A percentile compares a stretch with the other conserved stretches of the same genome.
Evolutionary conservation across 1,284 basidiomycete species (phyloP).

Genomic region (Puccinia coronata): DNA sequence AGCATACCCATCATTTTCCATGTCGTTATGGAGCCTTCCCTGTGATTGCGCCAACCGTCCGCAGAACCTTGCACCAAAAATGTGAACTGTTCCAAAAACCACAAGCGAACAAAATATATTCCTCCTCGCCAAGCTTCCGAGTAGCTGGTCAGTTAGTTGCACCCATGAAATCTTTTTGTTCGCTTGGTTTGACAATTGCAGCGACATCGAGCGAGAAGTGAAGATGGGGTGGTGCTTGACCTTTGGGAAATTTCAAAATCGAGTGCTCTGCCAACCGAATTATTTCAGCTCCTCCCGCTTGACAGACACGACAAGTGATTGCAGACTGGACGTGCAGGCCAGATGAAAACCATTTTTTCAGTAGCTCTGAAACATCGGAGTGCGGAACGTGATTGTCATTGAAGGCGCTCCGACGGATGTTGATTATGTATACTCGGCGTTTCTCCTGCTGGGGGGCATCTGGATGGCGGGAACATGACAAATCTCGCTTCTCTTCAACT

Average conservation of each 20-base stretch:
- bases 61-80: conserved; percentile 19
- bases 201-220: conserved; percentile 13
- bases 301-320: background rate
- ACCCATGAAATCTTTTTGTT: background rate
- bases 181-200: background rate
- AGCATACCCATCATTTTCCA: too few species aligned
- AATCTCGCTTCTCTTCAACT: background rate
- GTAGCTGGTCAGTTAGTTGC: background rate
- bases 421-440: background rate
- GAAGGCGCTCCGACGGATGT: background rate
- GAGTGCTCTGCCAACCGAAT: background rate
- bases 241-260: background rate
- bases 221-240: background rate
- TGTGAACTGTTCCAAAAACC: conserved; percentile 14
- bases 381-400: background rate
- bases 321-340: background rate
- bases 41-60: too few species aligned
- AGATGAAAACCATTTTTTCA: background rate
- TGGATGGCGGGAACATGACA: background rate
- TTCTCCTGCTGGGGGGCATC: background rate
- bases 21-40: too few species aligned
- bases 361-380: background rate
- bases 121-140: background rate
- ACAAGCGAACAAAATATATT: background rate
- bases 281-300: too few species aligned